Conservation (phyloP, 78 protist species). For the Planoprotostelium fungivorum region DNA sequence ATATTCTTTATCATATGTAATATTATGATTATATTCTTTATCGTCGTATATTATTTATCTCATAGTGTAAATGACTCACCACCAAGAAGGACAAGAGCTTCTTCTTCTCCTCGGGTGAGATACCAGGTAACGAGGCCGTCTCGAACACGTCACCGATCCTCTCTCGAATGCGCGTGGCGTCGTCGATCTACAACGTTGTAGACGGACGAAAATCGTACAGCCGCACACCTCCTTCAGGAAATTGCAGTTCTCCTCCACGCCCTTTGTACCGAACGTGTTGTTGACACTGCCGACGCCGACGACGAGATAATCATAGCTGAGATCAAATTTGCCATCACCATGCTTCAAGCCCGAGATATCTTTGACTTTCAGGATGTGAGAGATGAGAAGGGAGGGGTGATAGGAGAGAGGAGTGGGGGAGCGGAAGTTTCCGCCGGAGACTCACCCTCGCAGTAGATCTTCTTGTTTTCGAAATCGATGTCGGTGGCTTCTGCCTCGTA, state of each 20-base stretch:
- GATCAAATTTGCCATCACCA: neutral
- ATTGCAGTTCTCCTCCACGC: conserved; percentile 64
- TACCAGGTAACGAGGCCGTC: conserved; percentile 55
- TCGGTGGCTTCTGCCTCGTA: conserved; percentile 44
- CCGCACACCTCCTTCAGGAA: conserved; percentile 55
- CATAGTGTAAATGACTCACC: neutral
- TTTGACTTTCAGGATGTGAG: neutral
- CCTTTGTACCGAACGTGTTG: conserved; percentile 69
- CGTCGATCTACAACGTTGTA: conserved; percentile 1
- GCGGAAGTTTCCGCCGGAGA: neutral
- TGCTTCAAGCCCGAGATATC: neutral
- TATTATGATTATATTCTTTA: too few species aligned
- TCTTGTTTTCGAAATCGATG: conserved; percentile 18
- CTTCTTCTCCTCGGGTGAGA: conserved; percentile 19
- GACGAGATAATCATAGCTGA: conserved; percentile 70
- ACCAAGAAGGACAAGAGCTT: conserved; percentile 46
- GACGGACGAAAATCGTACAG: neutral
- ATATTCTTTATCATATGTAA: neutral
- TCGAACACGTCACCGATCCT: conserved; percentile 66
- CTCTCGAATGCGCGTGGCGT: conserved; percentile 53
- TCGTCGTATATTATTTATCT: neutral
- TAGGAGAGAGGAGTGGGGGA: neutral
- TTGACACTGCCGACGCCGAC: conserved; percentile 70
- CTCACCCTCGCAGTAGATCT: neutral
- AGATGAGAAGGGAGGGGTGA: neutral